Evolutionary conservation across 768 basidiomycete species (phyloP).

Genomic region (Chalciporus sphaerocephalus): DNA sequence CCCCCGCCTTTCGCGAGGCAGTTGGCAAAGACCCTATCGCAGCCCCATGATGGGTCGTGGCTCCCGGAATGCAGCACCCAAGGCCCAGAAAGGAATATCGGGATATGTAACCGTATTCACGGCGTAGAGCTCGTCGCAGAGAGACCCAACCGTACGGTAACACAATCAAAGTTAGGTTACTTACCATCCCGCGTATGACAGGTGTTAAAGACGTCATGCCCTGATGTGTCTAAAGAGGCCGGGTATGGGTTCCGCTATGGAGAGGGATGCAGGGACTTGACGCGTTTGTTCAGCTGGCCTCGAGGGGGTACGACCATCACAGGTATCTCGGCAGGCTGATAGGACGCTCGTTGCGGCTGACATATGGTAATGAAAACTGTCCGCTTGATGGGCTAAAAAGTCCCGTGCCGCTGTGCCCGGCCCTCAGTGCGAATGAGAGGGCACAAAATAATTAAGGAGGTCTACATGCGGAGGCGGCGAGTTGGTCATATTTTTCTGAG

Average conservation of each 20-base stretch:
- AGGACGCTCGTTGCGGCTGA: constrained; percentile 3
- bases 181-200: constrained; percentile 1
- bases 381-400: not conserved
- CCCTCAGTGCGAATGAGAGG: not conserved
- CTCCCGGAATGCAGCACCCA: constrained; percentile 3
- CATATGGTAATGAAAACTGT: constrained; percentile 3
- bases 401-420: constrained; percentile 9
- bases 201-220: constrained; percentile 24
- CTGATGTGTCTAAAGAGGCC: constrained; percentile 16
- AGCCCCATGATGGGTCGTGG: constrained; percentile 16
- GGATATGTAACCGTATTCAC: constrained; percentile 11
- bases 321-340: constrained; percentile 10
- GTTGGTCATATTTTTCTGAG: constrained; percentile 3
- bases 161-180: constrained; percentile 27
- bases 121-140: no score
- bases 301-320: constrained; percentile 3
- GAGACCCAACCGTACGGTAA: constrained; percentile 6
- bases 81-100: constrained; percentile 17
- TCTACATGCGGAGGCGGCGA: constrained; percentile 12
- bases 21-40: constrained; percentile 13
- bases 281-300: constrained; percentile 4
- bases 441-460: not conserved
- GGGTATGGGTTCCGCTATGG: constrained; percentile 2
- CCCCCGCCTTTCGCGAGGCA: constrained; percentile 13
- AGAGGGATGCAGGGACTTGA: constrained; percentile 7